Evolutionary conservation across 2,329 filamentous ascomycete genomes (phyloP), one percentile per base, ranked within the genome.

Genomic region (Calonectria leucothoes): DNA sequence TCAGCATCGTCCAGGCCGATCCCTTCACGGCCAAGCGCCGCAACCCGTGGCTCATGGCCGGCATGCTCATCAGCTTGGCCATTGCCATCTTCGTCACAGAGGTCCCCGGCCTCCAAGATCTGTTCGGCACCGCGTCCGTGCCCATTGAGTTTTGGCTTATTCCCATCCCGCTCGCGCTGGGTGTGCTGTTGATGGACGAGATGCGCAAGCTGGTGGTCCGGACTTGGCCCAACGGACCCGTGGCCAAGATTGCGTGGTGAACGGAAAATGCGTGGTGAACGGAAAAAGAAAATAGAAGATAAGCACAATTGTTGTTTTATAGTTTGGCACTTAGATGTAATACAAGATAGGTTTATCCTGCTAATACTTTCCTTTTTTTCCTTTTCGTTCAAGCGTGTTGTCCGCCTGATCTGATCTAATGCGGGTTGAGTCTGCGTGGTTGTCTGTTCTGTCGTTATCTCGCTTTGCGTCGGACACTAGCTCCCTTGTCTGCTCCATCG

Each of bases 1-100:
- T 90, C 66, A 89, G 87, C 51, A 86, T 90, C 45, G 76, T 90
- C 31, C 87, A 90, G 74, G 87, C 88, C 0, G 87, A 88, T 64
- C 89, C 89, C 0, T 80, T 90, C 5, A 84, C 84, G 27, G 83
- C 85, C 73, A 78, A 85, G 73, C 82, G 88, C 4, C 86, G 88
- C 17, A 90, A 90, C 70, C 87, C 86, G 0, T 89, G 87, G 87
- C 78, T 90, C 20, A 75, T 88, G 1, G 81, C 86, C 1, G 84
- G 86, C 48, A 87, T 89, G 75, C 51, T 84, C 6, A 85, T 89
- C 14, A 88, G 86, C 4, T 76, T 90, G 0, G 83, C 82, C 4
- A 90, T 90, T 72, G 88, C 89, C 8, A 82, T 90, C 11, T 90
- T 90, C 51, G 88, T 90, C 11, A 89, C 88, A 0, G 87, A 90